Base-by-base conservation (phyloP, 2,329 filamentous ascomycete genomes). In the Graphilbum ipis-grandicollis region DNA sequence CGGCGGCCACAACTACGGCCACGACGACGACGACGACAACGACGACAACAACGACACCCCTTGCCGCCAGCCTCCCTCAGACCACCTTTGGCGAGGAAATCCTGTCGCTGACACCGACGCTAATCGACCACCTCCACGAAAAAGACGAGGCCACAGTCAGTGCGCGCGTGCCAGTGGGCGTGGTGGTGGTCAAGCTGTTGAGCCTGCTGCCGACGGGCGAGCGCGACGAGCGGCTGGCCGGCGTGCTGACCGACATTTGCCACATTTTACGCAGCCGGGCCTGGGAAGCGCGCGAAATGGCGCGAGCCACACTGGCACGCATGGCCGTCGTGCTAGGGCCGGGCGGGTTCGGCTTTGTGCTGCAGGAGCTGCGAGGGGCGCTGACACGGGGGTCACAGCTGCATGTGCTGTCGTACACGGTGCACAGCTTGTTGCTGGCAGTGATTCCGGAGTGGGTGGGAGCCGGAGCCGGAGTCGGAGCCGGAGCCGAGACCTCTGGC, bases 81-180 rank as follows among this genome's bases (percentile, higher is more conserved):
- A n/a, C 66, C 9, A 83, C 83, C 52, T 63, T 93, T 25, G 63
- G 70, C 14, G 65, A 70, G 1, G 84, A 93, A 46, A 63, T 96
- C 36, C 68, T 71, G 30, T 70, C 72, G 17, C 80, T 93, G 47
- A 59, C 93, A 28, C 84, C 88, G 1, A 71, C 80, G 15, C 59
- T 98, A 23, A 68, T 78, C n/a, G 71, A 75, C 33, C 90, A 93
- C 51, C 69, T 96, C 21, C 86, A 94, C 48, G 77, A 93, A 48
- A 96, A 94, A 55, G 83, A 96, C 44, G 90, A 98, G 53, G 77
- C 84, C 1, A 86, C 85, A 35, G 88, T 98, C 55, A 93, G 86
- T 58, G 72, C 90, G 36, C 82, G 90, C 53, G 79, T 94, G 25
- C 86, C 88, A 1, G 79, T 93, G 5, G 86, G 85, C 19, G 72